A percentile compares a stretch with the other conserved stretches of the same genome.
Evolutionary conservation across 768 basidiomycete species (phyloP).

Genomic region (Tulasnella sp.): DNA sequence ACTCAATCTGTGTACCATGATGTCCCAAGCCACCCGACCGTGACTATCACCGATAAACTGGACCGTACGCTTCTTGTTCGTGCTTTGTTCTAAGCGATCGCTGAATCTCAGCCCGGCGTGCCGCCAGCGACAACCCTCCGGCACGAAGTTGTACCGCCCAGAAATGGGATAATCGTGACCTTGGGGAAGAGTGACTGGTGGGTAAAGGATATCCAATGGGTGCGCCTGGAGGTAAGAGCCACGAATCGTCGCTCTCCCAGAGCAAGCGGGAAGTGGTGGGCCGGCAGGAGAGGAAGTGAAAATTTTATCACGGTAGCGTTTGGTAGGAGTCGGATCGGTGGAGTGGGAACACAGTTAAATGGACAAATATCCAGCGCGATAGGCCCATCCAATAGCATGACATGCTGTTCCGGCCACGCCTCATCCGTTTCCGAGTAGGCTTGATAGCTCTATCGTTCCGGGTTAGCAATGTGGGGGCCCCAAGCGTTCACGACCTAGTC

Average conservation of each 20-base stretch:
- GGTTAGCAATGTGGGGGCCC: not conserved
- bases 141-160: constrained; percentile 13
- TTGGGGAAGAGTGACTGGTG: not conserved
- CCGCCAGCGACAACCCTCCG: constrained; percentile 10
- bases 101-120: constrained; percentile 4
- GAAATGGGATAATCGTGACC: not conserved
- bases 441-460: not conserved
- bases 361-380: not conserved
- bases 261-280: not conserved
- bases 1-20: constrained; percentile 5
- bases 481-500: not conserved
- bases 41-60: constrained; percentile 16
- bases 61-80: not conserved
- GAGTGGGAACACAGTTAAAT: not conserved
- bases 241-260: not conserved
- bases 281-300: not conserved
- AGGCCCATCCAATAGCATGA: not conserved
- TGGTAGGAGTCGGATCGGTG: not conserved
- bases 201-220: constrained; percentile 12
- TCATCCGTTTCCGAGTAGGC: constrained; percentile 12
- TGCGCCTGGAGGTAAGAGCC: constrained; percentile 18
- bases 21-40: constrained; percentile 16
- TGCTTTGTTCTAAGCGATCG: not conserved
- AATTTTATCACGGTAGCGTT: not conserved
- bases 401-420: not conserved